Base-by-base conservation (phyloP, 345 rosid species). In the Salix caprea region DNA sequence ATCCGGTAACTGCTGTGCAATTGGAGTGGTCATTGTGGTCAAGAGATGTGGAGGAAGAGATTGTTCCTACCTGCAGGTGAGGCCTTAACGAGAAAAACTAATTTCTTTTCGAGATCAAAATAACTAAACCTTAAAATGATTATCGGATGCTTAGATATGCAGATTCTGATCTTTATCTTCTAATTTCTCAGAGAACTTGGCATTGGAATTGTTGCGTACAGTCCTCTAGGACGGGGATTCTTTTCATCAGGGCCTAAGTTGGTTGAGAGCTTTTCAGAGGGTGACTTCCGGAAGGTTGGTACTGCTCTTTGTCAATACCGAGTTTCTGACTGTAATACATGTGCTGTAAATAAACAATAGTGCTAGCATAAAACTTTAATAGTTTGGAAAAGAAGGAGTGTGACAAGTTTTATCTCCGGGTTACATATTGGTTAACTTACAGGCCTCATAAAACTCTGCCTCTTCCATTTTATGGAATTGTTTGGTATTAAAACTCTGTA, bases 11-110 rank as follows among this genome's bases (percentile, higher is more conserved):
- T 13, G 93, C 90, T 3, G 84, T 91, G 15, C 93, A 91, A 62
- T 77, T 90, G 44, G 98, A 91, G 72, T 91, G 97, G 98, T 91
- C 97, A 2, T 79, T 93, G 61, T 91, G 94, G 97, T 68, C 90
- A 1, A 85, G 98, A 82, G 98, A 91, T 77, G 93, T 86, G 37
- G 94, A 93, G 84, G 86, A 85, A 76, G 93, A 88, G 42, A 90
- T 91, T 65, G 75, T 90, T 72, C 89, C 89, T 1, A 84, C 81
- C 32, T 80, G 84, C 79, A 77, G 81, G 85, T 75, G 12, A 40
- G 26, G 14, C 36, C 26, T 18, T 0, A 40, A 21, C 36, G 42
- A 24, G 23, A 64, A 4, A 34, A 40, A 36, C 34, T 1, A 72
- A 71, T 15, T 60, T 39, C 5, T 77, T 76, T 1, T 30, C 28